Evolutionary conservation across 2,329 filamentous ascomycete species (phyloP).

Genomic region (Phialophora tarda): DNA sequence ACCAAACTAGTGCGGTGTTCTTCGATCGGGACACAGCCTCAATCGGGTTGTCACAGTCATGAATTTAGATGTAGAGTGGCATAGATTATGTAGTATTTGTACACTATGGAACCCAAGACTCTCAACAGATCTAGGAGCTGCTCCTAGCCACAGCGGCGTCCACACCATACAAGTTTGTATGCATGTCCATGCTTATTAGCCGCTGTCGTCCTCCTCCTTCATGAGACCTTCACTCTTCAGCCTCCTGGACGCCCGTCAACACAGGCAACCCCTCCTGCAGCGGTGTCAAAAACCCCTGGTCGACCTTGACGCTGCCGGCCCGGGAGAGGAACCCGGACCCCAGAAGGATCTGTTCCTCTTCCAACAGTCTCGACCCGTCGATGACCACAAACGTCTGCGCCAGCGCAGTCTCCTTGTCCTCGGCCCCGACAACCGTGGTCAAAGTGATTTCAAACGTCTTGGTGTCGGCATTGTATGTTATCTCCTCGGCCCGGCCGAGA

Average conservation of each 20-base stretch:
- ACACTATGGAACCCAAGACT: not conserved
- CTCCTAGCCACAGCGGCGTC: not conserved
- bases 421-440: slow-evolving; percentile 82
- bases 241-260: slow-evolving; percentile 42
- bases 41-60: not conserved
- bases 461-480: slow-evolving; percentile 8
- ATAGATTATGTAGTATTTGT: not conserved
- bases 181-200: not conserved
- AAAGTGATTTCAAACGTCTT: slow-evolving; percentile 93
- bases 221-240: not conserved
- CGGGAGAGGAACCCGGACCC: slow-evolving; percentile 24
- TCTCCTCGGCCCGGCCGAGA: slow-evolving; percentile 21
- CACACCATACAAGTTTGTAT: not conserved
- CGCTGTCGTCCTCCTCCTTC: not conserved
- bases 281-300: slow-evolving; percentile 12
- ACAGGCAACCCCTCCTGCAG: slow-evolving; percentile 23
- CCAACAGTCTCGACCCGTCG: slow-evolving; percentile 28
- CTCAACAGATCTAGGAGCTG: not conserved
- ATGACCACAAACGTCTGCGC: slow-evolving; percentile 30
- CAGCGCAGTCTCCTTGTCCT: slow-evolving; percentile 80
- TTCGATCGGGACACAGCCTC: not conserved
- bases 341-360: slow-evolving; percentile 29
- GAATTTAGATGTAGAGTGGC: not conserved
- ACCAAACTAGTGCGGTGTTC: not conserved
- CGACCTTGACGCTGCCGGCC: slow-evolving; percentile 5